Evolutionary conservation across 805 yeast species (phyloP).

Genomic region (Hanseniaspora jakobsenii): DNA sequence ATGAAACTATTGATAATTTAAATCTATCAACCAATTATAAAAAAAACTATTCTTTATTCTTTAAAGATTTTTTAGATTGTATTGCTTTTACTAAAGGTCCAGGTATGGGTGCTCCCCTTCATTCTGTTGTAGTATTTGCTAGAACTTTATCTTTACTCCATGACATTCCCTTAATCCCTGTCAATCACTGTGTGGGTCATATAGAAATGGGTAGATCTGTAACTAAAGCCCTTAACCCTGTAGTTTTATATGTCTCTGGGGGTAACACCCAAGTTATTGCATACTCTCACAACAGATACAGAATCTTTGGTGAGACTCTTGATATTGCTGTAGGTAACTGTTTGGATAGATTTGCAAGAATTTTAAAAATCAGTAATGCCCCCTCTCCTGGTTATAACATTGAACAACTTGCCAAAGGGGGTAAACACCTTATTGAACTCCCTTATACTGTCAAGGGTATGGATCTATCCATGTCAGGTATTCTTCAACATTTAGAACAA

Average conservation of each 20-base stretch:
- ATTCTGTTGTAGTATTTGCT: slow-evolving; percentile 85
- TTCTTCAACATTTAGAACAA: slow-evolving; percentile 70
- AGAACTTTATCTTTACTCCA: slow-evolving; percentile 70
- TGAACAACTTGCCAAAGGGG: slow-evolving; percentile 78
- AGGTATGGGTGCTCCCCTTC: slow-evolving; percentile 98
- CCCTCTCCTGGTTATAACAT: slow-evolving; percentile 98
- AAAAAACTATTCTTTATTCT: no score
- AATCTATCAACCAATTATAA: no score
- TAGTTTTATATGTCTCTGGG: slow-evolving; percentile 91
- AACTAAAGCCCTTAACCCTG: slow-evolving; percentile 96
- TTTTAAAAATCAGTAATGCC: slow-evolving; percentile 72
- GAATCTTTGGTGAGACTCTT: slow-evolving; percentile 98
- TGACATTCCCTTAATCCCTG: slow-evolving; percentile 80
- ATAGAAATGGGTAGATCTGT: slow-evolving; percentile 98
- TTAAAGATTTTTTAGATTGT: no score
- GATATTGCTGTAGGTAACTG: slow-evolving; percentile 98
- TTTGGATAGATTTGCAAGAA: slow-evolving; percentile 88
- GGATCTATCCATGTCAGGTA: slow-evolving; percentile 96
- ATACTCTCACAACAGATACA: slow-evolving; percentile 79
- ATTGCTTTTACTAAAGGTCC: slow-evolving; percentile 97
- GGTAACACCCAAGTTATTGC: slow-evolving; percentile 98
- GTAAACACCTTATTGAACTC: slow-evolving; percentile 47
- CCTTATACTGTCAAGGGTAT: slow-evolving; percentile 98
- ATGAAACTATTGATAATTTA: no score
- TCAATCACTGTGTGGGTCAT: slow-evolving; percentile 95